A percentile compares a stretch with the other conserved stretches of the same genome.
Evolutionary conservation across 2,329 filamentous ascomycete species (phyloP).

Genomic region (Neofusicoccum kwambonambiense): DNA sequence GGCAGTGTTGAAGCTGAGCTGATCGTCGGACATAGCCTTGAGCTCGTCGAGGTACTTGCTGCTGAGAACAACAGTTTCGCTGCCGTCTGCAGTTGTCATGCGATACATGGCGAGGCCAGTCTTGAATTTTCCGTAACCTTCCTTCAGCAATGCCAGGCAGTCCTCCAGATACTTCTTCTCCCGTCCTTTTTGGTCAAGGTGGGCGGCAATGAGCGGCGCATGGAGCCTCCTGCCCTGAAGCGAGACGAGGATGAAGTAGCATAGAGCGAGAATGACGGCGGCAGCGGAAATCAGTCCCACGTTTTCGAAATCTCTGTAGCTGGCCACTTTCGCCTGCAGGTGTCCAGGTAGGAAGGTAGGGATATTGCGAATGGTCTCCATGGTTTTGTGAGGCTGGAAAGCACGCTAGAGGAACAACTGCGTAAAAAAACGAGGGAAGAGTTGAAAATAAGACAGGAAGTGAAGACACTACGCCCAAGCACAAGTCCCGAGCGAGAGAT

Average conservation of each 20-base stretch:
- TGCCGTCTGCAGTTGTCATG: constrained; percentile 13
- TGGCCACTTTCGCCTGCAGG: constrained; percentile 1
- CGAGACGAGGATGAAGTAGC: not conserved
- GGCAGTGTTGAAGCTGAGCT: constrained; percentile 32
- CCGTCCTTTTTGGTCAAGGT: constrained; percentile 7
- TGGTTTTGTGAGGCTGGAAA: not conserved
- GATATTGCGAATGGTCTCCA: constrained; percentile 15
- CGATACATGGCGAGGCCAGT: constrained; percentile 13
- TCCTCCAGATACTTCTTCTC: constrained; percentile 10
- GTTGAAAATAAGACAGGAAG: not conserved
- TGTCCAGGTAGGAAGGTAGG: constrained; percentile 9
- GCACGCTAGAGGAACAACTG: no score
- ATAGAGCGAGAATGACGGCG: not conserved
- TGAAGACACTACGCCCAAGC: not conserved
- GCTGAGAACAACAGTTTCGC: constrained; percentile 29
- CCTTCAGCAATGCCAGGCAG: not conserved
- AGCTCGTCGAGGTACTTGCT: constrained; percentile 33
- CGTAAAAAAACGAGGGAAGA: not conserved
- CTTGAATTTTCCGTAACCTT: constrained; percentile 16
- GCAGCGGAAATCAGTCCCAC: not conserved
- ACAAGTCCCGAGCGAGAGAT: not conserved
- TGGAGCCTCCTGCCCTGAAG: constrained; percentile 3
- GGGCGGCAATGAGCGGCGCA: constrained; percentile 4
- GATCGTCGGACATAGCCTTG: constrained; percentile 31
- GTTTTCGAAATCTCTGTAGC: constrained; percentile 2